Evolutionary conservation across 2,329 filamentous ascomycete species (phyloP).

Genomic region (Exserohilum rostratum): DNA sequence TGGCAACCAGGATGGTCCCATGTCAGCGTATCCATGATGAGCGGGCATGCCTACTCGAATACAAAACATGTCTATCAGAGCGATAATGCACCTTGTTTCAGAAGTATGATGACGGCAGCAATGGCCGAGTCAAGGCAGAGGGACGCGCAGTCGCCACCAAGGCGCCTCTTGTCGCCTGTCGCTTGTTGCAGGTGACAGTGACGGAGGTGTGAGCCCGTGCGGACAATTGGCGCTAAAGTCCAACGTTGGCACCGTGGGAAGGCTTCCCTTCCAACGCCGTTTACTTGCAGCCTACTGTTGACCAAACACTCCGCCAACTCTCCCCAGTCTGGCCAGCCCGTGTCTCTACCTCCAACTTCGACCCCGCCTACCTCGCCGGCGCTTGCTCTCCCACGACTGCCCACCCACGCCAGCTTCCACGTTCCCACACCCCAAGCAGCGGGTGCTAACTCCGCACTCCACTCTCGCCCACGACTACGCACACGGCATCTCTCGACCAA

Average conservation of each 20-base stretch:
- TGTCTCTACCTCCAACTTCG: not conserved
- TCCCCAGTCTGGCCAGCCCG: conserved; percentile 2
- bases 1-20: not conserved
- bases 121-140: conserved; percentile 4
- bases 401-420: conserved; percentile 14
- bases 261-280: conserved; percentile 14
- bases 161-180: conserved; percentile 2
- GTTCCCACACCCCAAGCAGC: conserved; percentile 17
- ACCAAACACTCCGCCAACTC: conserved; percentile 2
- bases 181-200: conserved; percentile 10
- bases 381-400: not conserved
- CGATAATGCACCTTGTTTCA: not conserved
- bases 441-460: conserved; percentile 33
- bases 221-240: conserved; percentile 17
- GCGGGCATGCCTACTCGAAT: conserved; percentile 5
- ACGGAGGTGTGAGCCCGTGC: conserved; percentile 16
- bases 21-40: not conserved
- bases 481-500: conserved; percentile 27
- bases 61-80: not conserved
- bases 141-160: conserved; percentile 10
- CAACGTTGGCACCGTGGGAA: conserved; percentile 16
- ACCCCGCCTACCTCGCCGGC: conserved; percentile 1
- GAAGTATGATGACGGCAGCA: not conserved
- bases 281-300: conserved; percentile 14
- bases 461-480: conserved; percentile 22